Percentiles rank a stretch among this genome's conserved stretches.
These are phyloP conservation scores for Cyclostephanos tholiformis DNA, from an alignment of 108 stramenopile genomes.

Conservation along the genomic window DNA sequence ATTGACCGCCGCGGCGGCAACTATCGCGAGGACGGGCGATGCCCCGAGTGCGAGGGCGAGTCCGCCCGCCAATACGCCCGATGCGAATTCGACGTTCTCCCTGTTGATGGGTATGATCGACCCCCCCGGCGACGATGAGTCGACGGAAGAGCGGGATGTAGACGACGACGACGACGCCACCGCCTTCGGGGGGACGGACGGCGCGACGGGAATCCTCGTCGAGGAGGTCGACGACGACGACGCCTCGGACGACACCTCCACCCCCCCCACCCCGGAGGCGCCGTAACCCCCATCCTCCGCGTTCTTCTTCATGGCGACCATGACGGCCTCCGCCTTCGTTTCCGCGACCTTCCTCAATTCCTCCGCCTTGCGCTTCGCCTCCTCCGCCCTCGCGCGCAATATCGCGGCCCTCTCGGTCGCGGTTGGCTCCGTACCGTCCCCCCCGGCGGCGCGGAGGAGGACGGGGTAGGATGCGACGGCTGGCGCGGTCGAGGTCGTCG, in stretches of 20 bases:
- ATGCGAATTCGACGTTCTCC: conserved; percentile 50
- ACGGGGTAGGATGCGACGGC: too few species aligned
- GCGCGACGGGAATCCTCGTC: conserved; percentile 6
- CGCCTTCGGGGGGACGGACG: conserved; percentile 2
- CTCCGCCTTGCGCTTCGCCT: conserved; percentile 44
- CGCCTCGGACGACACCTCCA: background rate
- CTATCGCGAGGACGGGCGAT: conserved; percentile 37
- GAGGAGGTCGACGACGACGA: conserved; percentile 11
- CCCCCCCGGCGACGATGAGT: conserved; percentile 9
- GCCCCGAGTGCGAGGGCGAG: conserved; percentile 37
- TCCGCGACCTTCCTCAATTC: conserved; percentile 45
- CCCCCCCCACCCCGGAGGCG: too few species aligned
- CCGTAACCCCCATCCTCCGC: too few species aligned
- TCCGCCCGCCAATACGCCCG: conserved; percentile 43
- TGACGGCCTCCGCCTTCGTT: conserved; percentile 37
- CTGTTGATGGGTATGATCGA: conserved; percentile 54
- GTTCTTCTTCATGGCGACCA: conserved; percentile 48
- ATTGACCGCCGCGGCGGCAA: conserved; percentile 49
- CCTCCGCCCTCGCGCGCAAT: conserved; percentile 37
- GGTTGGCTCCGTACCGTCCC: conserved; percentile 22
- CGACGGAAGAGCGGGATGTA: conserved; percentile 9
- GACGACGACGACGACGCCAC: background rate
- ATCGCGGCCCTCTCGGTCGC: conserved; percentile 45
- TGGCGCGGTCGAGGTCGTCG: too few species aligned
- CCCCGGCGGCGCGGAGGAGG: background rate